phyloP scores from a whole-genome alignment of 1,284 basidiomycete genomes.

The Ustilago loliicola region DNA sequence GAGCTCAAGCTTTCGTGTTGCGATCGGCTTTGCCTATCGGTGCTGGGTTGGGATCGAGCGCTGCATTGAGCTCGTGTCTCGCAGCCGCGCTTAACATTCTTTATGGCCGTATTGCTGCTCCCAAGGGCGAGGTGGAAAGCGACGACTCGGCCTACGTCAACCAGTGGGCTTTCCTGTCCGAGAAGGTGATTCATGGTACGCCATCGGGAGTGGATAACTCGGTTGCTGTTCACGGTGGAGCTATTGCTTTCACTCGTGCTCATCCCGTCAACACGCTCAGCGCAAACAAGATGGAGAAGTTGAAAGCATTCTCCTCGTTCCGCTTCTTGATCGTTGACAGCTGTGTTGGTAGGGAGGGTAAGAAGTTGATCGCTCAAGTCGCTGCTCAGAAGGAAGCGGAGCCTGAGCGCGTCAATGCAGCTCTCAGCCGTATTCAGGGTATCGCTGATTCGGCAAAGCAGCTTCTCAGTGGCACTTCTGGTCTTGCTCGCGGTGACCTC shows the following conservation, averaged over 20 bases:
- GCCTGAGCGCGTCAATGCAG: constrained; percentile 66
- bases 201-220: constrained; percentile 98
- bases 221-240: constrained; percentile 92
- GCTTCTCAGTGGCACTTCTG: constrained; percentile 44
- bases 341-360: constrained; percentile 91
- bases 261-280: constrained; percentile 76
- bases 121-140: constrained; percentile 18
- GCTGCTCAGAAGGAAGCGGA: constrained; percentile 79
- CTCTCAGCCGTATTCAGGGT: constrained; percentile 46
- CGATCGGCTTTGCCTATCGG: constrained; percentile 97
- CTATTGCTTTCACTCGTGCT: constrained; percentile 87
- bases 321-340: constrained; percentile 93
- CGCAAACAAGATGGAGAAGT: constrained; percentile 81
- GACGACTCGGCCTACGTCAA: constrained; percentile 83
- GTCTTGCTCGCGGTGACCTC: constrained; percentile 30
- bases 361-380: constrained; percentile 91
- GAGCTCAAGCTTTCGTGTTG: constrained; percentile 81
- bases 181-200: constrained; percentile 97
- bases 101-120: constrained; percentile 74
- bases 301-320: constrained; percentile 78
- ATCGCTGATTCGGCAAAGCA: constrained; percentile 59
- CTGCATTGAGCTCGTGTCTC: constrained; percentile 90
- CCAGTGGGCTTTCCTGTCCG: constrained; percentile 91
- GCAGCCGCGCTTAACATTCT: constrained; percentile 81
- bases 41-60: constrained; percentile 97